Percentiles rank a stretch among this genome's conserved stretches.
Conservation (phyloP, 352 stramenopile species). For the Phytophthora rubi region DNA sequence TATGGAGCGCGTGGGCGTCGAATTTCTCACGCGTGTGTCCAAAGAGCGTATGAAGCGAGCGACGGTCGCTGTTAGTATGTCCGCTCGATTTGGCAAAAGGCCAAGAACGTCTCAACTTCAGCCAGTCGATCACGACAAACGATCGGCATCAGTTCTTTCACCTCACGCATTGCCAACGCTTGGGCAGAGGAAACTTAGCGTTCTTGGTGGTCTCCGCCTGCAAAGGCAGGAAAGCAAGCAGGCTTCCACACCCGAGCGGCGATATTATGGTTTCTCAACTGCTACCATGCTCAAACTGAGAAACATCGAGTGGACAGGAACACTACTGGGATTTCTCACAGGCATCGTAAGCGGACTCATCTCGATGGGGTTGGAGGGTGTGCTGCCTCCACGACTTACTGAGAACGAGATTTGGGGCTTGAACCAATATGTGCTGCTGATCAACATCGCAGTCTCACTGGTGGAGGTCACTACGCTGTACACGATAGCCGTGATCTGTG, state of each 20-base stretch:
- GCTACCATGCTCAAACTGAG: constrained; percentile 34
- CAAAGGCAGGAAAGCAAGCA: constrained; percentile 1
- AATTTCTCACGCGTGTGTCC: constrained; percentile 47
- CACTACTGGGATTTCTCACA: constrained; percentile 30
- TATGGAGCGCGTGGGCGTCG: constrained; percentile 51
- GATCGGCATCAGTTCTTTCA: neutral
- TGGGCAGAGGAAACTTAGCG: neutral
- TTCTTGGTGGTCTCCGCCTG: neutral
- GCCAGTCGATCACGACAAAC: neutral
- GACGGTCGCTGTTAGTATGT: constrained; percentile 14
- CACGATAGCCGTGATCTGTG: constrained; percentile 42
- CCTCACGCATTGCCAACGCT: neutral
- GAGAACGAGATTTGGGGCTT: constrained; percentile 25
- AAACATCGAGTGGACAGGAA: constrained; percentile 41
- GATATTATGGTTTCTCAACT: constrained; percentile 34
- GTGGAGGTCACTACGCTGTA: constrained; percentile 57
- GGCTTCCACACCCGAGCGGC: constrained; percentile 4
- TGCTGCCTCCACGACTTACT: constrained; percentile 20
- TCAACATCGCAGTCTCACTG: constrained; percentile 59
- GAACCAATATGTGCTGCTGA: constrained; percentile 40
- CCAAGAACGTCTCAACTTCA: constrained; percentile 13
- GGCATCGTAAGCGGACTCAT: constrained; percentile 46
- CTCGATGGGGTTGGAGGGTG: constrained; percentile 44
- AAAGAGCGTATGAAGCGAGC: constrained; percentile 40
- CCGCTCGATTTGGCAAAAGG: constrained; percentile 10